Conservation (phyloP, 1,139 yeast species). For the Geotrichum europaeum region DNA sequence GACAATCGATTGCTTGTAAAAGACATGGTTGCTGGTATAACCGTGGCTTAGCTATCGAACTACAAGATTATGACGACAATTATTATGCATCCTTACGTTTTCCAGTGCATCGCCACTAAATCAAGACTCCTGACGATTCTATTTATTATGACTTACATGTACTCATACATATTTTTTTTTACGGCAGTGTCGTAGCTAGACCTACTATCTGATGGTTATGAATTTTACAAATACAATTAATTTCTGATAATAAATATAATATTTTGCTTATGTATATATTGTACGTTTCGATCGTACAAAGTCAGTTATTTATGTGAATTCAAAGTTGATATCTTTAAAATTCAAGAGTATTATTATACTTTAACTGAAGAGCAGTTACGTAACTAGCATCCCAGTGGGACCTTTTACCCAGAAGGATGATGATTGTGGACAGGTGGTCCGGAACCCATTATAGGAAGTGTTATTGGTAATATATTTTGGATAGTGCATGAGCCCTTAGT, state of each 20-base stretch:
- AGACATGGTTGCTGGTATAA: conserved; percentile 29
- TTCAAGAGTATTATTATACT: not conserved
- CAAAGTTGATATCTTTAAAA: not conserved
- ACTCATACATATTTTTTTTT: not conserved
- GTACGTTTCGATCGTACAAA: not conserved
- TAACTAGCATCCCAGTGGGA: not conserved
- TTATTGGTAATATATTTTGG: too few relatives aligned
- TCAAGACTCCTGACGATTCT: not conserved
- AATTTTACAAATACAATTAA: not conserved
- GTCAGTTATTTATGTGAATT: not conserved
- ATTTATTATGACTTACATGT: not conserved
- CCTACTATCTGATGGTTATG: not conserved
- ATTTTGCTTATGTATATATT: too few relatives aligned
- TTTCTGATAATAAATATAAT: not conserved
- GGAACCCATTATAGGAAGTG: not conserved
- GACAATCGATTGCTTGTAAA: conserved; percentile 44
- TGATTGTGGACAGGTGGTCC: not conserved
- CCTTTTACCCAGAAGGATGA: not conserved
- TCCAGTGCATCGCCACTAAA: not conserved
- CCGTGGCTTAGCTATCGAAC: not conserved
- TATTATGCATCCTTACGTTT: not conserved
- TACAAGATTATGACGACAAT: not conserved
- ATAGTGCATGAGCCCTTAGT: too few relatives aligned
- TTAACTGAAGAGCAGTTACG: not conserved
- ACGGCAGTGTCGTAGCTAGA: not conserved